These are phyloP conservation scores for Xylaria bambusicola DNA, from an alignment of 495 filamentous ascomycete genomes.

Conservation along the genomic window DNA sequence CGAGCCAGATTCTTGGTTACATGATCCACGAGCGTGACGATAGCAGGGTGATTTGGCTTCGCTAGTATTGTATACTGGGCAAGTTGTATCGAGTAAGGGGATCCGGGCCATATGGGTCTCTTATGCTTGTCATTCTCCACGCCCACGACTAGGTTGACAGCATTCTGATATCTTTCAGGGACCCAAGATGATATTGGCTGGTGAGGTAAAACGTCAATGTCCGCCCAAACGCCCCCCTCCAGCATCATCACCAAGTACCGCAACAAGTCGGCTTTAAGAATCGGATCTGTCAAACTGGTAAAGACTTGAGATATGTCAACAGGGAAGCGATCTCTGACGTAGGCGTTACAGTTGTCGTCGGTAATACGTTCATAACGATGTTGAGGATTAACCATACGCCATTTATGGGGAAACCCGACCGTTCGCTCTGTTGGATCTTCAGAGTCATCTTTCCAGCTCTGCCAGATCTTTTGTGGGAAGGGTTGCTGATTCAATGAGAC, in stretches of 20 bases:
- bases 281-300: slow-evolving; percentile 30
- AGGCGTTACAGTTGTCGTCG: slow-evolving; percentile 35
- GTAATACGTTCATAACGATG: slow-evolving; percentile 42
- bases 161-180: slow-evolving; percentile 29
- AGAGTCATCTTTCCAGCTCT: slow-evolving; percentile 23
- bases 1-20: slow-evolving; percentile 24
- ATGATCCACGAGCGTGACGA: slow-evolving; percentile 23
- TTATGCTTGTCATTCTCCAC: slow-evolving; percentile 42
- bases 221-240: slow-evolving; percentile 55
- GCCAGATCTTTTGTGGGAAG: slow-evolving; percentile 24
- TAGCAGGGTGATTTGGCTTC: slow-evolving; percentile 33
- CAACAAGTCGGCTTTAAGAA: slow-evolving; percentile 44
- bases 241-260: slow-evolving; percentile 52
- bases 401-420: slow-evolving; percentile 20
- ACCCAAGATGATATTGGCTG: slow-evolving; percentile 43
- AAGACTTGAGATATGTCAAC: slow-evolving; percentile 31
- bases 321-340: slow-evolving; percentile 34
- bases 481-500: background rate
- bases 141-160: slow-evolving; percentile 42
- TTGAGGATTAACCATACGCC: slow-evolving; percentile 34
- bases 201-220: slow-evolving; percentile 45
- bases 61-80: slow-evolving; percentile 45
- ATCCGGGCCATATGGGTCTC: slow-evolving; percentile 26
- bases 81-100: slow-evolving; percentile 38
- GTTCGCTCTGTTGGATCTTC: slow-evolving; percentile 19